A percentile compares a stretch with the other conserved stretches of the same genome.
Conservation (phyloP, 345 rosid genomes). For the Combretum micranthum region DNA sequence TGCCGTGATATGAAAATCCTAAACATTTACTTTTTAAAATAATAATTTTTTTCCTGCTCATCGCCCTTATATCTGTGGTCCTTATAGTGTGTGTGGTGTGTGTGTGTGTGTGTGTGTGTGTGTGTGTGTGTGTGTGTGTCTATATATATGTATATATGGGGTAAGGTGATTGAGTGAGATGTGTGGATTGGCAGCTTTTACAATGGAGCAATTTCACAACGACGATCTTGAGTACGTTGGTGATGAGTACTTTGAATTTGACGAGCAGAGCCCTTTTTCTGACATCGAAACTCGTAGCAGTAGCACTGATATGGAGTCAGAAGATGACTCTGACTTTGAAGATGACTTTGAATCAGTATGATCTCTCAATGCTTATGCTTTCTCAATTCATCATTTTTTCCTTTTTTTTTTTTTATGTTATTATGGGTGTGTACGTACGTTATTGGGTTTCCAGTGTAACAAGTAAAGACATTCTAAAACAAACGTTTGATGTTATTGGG, state of each 20-base stretch:
- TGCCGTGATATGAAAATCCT: too few relatives aligned
- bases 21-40: background rate
- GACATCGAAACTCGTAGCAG: conserved; percentile 18
- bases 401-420: too few relatives aligned
- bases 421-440: background rate
- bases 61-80: too few relatives aligned
- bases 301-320: conserved; percentile 15
- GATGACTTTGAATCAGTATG: conserved; percentile 54
- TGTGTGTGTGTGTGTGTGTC: too few relatives aligned
- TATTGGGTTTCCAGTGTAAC: background rate
- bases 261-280: conserved; percentile 22
- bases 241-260: conserved; percentile 37
- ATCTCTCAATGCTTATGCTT: background rate
- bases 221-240: conserved; percentile 41
- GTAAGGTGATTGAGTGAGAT: background rate
- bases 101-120: too few relatives aligned
- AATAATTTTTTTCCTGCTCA: too few relatives aligned
- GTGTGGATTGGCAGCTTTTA: conserved; percentile 10
- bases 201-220: conserved; percentile 44
- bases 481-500: background rate
- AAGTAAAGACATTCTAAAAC: background rate
- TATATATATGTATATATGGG: too few relatives aligned
- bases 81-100: background rate
- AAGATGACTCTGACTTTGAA: conserved; percentile 45
- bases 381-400: background rate